phyloP scores from a whole-genome alignment of 2,329 filamentous ascomycete genomes.

The Myriosclerotinia curreyana region DNA sequence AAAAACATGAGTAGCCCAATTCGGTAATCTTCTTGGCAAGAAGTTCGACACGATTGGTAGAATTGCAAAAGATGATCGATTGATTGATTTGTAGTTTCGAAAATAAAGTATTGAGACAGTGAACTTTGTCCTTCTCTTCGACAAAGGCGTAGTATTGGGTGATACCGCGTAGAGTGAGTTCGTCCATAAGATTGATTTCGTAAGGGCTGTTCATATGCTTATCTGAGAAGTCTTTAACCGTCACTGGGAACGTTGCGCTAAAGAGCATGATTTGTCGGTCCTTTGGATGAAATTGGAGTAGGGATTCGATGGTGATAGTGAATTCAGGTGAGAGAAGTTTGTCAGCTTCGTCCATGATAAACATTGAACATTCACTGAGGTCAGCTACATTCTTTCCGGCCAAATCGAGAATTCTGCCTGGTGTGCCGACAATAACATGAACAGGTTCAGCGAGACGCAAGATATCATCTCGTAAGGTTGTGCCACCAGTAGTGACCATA shows the following conservation, averaged over 20 bases:
- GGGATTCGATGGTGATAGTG: conserved; percentile 93
- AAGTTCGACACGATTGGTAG: conserved; percentile 94
- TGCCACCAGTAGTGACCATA: conserved; percentile 98
- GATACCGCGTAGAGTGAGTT: conserved; percentile 94
- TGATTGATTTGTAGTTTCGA: conserved; percentile 99
- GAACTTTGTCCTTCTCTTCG: conserved; percentile 98
- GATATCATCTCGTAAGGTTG: conserved; percentile 92
- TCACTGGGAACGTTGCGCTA: conserved; percentile 94
- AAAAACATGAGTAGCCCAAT: conserved; percentile 98
- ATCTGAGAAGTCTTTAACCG: conserved; percentile 96
- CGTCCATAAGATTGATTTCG: conserved; percentile 99
- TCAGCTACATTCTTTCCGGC: conserved; percentile 96
- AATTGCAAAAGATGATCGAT: conserved; percentile 99
- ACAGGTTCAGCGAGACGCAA: conserved; percentile 90
- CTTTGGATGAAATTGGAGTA: conserved; percentile 92
- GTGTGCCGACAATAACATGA: conserved; percentile 96
- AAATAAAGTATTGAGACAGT: conserved; percentile 98
- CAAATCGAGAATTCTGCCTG: conserved; percentile 91
- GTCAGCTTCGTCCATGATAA: conserved; percentile 99
- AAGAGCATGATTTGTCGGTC: conserved; percentile 99
- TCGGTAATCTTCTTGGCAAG: conserved; percentile 99
- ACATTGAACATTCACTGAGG: conserved; percentile 92
- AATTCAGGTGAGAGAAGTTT: conserved; percentile 97
- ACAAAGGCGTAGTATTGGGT: conserved; percentile 99
- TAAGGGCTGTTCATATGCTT: conserved; percentile 97